Base-by-base conservation (phyloP, 2,329 filamentous ascomycete genomes). In the Didymellaceae sp. region DNA sequence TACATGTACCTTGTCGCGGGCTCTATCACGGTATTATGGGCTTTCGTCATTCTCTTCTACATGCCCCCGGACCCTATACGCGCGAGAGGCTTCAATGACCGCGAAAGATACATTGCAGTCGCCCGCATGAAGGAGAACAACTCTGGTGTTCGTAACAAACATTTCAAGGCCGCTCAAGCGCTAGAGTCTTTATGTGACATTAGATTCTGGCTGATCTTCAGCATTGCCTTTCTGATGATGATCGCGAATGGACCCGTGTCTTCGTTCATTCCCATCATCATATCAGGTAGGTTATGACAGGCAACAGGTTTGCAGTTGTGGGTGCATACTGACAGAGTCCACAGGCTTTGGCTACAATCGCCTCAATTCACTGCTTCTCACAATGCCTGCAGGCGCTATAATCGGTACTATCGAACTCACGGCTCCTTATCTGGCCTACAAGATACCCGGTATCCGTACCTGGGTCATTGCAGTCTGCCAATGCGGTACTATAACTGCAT, bases 71-170 rank as follows among this genome's bases (percentile, higher is more conserved):
- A 75, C 39, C 75, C 73, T 1, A 74, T 77, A 62, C 72, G 66
- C 2, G 66, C 62, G 13, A 69, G 67, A 13, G 63, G 68, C 11
- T 67, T 78, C 31, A 67, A 59, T 28, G 66, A 72, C 18, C 65
- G 61, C 17, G 74, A 77, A 46, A 72, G 75, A 31, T 59, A 74
- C 24, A 70, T 67, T 24, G 86, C 86, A 0, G 76, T 91, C 14
- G 88, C 90, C 50, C 80, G 89, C 0, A 82, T 92, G 11, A 81
- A 88, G 0, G 79, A 83, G 30, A 92, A 92, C 62, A 86, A 91
- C 69, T 89, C 88, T 42, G 89, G 89, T 0, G 85, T 88, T 6
- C 86, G 86, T 2, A 87, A 84, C 52, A 84, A 83, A 47, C 80
- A 87, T 54, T 88, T 88, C 71, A 87, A 87, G 54, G 76, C 80